phyloP scores from a whole-genome alignment of 2,329 filamentous ascomycete species.

The Cladosporium sp. region DNA sequence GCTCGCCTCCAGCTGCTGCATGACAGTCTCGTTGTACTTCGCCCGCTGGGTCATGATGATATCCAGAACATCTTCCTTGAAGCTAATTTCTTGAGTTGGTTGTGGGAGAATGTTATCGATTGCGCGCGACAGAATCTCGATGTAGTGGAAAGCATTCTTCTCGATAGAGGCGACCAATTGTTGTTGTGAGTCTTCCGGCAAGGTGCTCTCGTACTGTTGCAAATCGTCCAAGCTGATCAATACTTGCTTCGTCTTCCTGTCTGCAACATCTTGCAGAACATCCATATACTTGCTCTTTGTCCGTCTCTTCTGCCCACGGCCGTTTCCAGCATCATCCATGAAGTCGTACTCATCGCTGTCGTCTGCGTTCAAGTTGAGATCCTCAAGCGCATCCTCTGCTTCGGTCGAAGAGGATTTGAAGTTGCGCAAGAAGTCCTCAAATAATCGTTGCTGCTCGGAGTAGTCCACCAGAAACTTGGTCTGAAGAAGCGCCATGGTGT shows the following conservation, averaged over 20 bases:
- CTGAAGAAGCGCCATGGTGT: constrained; percentile 75
- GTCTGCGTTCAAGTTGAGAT: constrained; percentile 82
- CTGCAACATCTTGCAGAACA: constrained; percentile 79
- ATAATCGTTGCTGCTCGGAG: constrained; percentile 75
- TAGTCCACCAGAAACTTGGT: constrained; percentile 81
- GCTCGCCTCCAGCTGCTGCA: constrained; percentile 37
- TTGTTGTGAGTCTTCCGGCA: constrained; percentile 53
- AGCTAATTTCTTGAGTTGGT: constrained; percentile 75
- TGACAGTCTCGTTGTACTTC: constrained; percentile 74
- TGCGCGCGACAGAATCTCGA: constrained; percentile 84
- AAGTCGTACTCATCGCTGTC: constrained; percentile 90
- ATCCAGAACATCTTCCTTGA: constrained; percentile 96
- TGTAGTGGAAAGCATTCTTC: constrained; percentile 89
- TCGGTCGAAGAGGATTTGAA: constrained; percentile 79
- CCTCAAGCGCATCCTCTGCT: constrained; percentile 75
- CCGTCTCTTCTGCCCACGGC: constrained; percentile 32
- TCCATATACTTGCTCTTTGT: constrained; percentile 79
- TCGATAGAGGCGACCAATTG: constrained; percentile 81
- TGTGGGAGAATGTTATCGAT: constrained; percentile 82
- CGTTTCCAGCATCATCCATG: constrained; percentile 68
- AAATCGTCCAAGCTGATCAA: constrained; percentile 88
- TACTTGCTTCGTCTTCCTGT: constrained; percentile 72
- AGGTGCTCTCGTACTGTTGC: constrained; percentile 70
- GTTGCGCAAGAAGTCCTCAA: constrained; percentile 79
- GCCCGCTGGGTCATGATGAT: constrained; percentile 91